A percentile compares a stretch with the other conserved stretches of the same genome.
These are phyloP conservation scores for Metschnikowia corniflorae DNA, from an alignment of 805 yeast genomes.

Conservation along the genomic window DNA sequence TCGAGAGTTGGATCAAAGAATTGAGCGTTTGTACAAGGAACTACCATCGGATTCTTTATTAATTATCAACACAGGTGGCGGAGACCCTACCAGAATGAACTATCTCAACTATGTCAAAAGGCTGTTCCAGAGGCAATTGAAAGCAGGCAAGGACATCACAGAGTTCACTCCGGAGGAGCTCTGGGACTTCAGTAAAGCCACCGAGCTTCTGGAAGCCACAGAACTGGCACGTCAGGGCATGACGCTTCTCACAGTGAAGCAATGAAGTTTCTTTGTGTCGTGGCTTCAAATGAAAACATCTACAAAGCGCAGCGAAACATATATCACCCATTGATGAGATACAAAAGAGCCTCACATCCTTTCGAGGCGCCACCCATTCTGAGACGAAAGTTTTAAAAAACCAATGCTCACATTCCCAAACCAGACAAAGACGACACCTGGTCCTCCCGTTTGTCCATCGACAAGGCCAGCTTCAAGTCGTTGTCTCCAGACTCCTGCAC, in stretches of 20 bases:
- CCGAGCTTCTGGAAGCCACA: constrained; percentile 45
- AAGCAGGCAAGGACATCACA: constrained; percentile 41
- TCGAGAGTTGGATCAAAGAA: constrained; percentile 38
- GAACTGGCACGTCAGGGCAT: constrained; percentile 57
- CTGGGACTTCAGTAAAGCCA: constrained; percentile 55
- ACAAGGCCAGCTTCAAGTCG: constrained; percentile 24
- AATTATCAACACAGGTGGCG: constrained; percentile 59
- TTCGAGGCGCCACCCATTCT: too few species aligned
- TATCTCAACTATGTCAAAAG: constrained; percentile 43
- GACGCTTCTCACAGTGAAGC: constrained; percentile 43
- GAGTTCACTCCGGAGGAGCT: constrained; percentile 34
- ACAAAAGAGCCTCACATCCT: too few species aligned
- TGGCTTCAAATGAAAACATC: too few species aligned
- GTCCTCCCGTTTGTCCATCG: constrained; percentile 24
- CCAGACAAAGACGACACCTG: constrained; percentile 22
- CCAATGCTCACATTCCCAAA: constrained; percentile 18
- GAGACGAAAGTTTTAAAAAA: too few species aligned
- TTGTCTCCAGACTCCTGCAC: constrained; percentile 14
- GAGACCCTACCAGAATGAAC: constrained; percentile 51
- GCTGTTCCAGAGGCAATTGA: constrained; percentile 42
- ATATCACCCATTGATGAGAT: too few species aligned
- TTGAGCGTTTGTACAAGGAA: constrained; percentile 46
- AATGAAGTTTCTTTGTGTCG: too few species aligned
- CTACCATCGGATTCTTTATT: constrained; percentile 60
- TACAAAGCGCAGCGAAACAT: too few species aligned